Base-by-base conservation (phyloP, 306 rosid species). In the Cucumis hystrix region DNA sequence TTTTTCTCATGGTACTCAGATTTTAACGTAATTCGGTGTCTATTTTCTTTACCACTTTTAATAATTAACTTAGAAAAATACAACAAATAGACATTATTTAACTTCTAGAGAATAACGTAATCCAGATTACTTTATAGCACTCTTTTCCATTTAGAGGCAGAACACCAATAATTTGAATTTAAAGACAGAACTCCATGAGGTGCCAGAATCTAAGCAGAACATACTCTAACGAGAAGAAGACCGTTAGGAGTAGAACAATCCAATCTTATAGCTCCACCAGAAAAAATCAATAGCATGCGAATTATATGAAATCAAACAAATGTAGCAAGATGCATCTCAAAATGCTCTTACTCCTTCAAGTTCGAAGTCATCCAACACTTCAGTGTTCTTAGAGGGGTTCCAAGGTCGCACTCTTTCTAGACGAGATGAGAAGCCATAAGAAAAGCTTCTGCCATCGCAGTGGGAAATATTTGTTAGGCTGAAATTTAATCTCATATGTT, bases 271-370 rank as follows among this genome's bases (percentile, higher is more conserved):
- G 8, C 4, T 39, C 57, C 57, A 69, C 40, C 58, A 47, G 57
- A 35, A 70, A 47, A 25, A 11, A 68, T 68, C 33, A 0, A 65
- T n/a, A 65, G 72, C 51, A 65, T 20, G 43, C 21, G 10, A 30
- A 63, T 33, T 73, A 33, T 51, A 52, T 73, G 61, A 21, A 10
- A 73, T 52, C 60, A 77, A 41, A 67, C 33, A 47, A 61, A 52
- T 55, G 45, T 58, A 54, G 25, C 68, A 82, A 66, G 73, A 82
- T 62, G 60, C 66, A 67, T 82, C 76, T 1, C 30, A 17, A 28
- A 78, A 79, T 43, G 85, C 75, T 75, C 85, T 83, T 65, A 93
- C 96, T 87, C 82, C 80, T 80, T 91, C 97, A 71, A 83, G 86
- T 74, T 84, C 89, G 79, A 93, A 67, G 78, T 86, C 96, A 77